Percentiles rank a stretch among this genome's conserved stretches.
Evolutionary conservation across 495 filamentous ascomycete species (phyloP).

Genomic region (Hypoxylon lienhwacheense): DNA sequence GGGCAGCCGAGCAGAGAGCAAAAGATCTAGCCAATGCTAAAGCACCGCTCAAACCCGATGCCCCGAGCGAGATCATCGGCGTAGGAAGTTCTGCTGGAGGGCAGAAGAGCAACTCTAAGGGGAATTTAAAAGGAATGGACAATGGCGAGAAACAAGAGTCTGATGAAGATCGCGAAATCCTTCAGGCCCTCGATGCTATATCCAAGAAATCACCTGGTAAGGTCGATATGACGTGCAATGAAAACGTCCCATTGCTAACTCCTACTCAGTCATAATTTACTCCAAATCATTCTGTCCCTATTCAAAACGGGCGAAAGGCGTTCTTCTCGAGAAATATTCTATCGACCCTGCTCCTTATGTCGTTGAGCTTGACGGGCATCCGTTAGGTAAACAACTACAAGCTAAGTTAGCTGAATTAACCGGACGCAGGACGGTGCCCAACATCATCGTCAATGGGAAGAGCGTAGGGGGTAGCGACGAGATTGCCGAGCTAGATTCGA

Average conservation of each 20-base stretch:
- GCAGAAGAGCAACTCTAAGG: constrained; percentile 52
- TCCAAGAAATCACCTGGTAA: constrained; percentile 80
- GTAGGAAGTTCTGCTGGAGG: constrained; percentile 64
- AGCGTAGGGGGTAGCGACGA: constrained; percentile 93
- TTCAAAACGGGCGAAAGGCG: constrained; percentile 77
- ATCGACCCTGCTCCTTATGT: constrained; percentile 83
- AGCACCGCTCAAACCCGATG: constrained; percentile 56
- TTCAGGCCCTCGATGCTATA: constrained; percentile 70
- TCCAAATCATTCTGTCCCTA: constrained; percentile 90
- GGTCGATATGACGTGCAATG: constrained; percentile 20
- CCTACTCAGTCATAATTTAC: constrained; percentile 81
- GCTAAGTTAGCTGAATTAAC: constrained; percentile 67
- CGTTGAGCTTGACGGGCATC: constrained; percentile 86
- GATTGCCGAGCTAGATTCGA: constrained; percentile 68
- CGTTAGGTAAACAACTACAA: constrained; percentile 72
- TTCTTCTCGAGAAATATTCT: constrained; percentile 78
- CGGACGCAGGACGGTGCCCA: constrained; percentile 84
- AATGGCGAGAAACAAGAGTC: constrained; percentile 52
- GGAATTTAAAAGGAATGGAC: constrained; percentile 36
- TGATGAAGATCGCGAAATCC: constrained; percentile 59
- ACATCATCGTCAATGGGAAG: constrained; percentile 82
- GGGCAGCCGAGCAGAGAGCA: constrained; percentile 56
- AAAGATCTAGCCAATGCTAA: constrained; percentile 58
- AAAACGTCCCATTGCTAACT: constrained; percentile 13
- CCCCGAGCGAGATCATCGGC: constrained; percentile 49